Percentiles rank a stretch among this genome's conserved stretches.
Conservation (phyloP, 208 protist species). For the Novymonas esmeraldas region DNA sequence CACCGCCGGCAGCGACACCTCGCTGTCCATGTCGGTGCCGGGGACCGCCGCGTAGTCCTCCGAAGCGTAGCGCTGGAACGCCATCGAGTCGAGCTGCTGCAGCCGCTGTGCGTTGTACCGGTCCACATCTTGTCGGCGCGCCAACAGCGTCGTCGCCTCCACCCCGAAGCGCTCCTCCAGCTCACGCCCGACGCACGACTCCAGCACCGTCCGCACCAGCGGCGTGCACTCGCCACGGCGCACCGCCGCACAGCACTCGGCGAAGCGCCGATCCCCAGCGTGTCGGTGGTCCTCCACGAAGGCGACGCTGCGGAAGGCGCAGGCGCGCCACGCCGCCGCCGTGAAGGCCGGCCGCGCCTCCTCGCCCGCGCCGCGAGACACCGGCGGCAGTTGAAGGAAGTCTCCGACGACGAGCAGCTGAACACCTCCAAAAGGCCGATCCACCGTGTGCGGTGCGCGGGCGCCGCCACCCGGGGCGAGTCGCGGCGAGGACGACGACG, state of each 20-base stretch:
- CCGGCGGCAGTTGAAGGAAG: conserved; percentile 87
- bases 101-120: conserved; percentile 55
- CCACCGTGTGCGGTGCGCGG: neutral
- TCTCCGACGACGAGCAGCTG: conserved; percentile 91
- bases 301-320: conserved; percentile 39
- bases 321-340: conserved; percentile 42
- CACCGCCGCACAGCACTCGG: conserved; percentile 51
- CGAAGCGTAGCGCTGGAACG: conserved; percentile 65
- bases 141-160: conserved; percentile 53
- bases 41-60: conserved; percentile 77
- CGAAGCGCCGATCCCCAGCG: conserved; percentile 38
- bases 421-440: conserved; percentile 82
- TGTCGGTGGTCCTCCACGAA: conserved; percentile 53
- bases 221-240: conserved; percentile 61
- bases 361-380: conserved; percentile 36
- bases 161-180: conserved; percentile 42
- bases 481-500: neutral
- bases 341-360: conserved; percentile 65
- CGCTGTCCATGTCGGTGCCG: conserved; percentile 56
- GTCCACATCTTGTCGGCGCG: conserved; percentile 53
- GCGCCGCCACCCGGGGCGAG: neutral
- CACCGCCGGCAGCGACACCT: conserved; percentile 51
- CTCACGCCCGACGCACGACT: conserved; percentile 36
- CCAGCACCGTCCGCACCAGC: conserved; percentile 47
- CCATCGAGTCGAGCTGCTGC: conserved; percentile 34